phyloP scores from a whole-genome alignment of 1,284 basidiomycete species.

The Heterobasidion annosum region DNA sequence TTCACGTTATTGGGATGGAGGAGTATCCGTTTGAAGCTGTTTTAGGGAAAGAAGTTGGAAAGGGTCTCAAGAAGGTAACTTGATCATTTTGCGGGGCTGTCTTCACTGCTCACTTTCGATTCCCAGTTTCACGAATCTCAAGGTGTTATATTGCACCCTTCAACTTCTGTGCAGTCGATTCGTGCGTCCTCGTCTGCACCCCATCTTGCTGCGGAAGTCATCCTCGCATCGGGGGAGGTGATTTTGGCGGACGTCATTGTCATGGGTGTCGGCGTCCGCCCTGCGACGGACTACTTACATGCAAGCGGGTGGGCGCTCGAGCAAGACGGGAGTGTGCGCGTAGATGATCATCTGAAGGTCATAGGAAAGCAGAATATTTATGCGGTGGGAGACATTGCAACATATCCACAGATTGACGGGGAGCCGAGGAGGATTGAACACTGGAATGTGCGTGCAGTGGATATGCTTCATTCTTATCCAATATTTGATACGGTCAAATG shows the following conservation, averaged over 20 bases:
- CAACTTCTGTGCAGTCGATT: slow-evolving; percentile 68
- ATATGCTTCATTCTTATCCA: background rate
- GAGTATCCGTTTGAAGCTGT: slow-evolving; percentile 76
- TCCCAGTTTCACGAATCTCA: slow-evolving; percentile 67
- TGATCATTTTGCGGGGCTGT: background rate
- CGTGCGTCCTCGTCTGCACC: slow-evolving; percentile 40
- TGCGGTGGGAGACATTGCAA: slow-evolving; percentile 87
- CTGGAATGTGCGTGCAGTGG: slow-evolving; percentile 66
- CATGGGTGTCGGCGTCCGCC: slow-evolving; percentile 85
- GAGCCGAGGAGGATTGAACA: slow-evolving; percentile 71
- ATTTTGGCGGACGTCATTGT: slow-evolving; percentile 77
- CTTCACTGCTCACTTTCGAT: background rate
- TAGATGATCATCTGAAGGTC: slow-evolving; percentile 76
- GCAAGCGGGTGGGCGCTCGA: slow-evolving; percentile 55
- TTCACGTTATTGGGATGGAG: slow-evolving; percentile 83
- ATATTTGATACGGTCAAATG: slow-evolving; percentile 4
- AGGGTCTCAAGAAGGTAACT: slow-evolving; percentile 70
- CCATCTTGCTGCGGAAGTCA: slow-evolving; percentile 37
- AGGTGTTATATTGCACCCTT: slow-evolving; percentile 75
- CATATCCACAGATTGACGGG: slow-evolving; percentile 62
- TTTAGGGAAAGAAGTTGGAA: slow-evolving; percentile 77
- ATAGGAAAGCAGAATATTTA: slow-evolving; percentile 59
- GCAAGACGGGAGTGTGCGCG: slow-evolving; percentile 74
- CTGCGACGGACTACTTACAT: slow-evolving; percentile 80
- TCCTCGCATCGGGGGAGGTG: slow-evolving; percentile 58